phyloP scores from a whole-genome alignment of 1,139 yeast species.

The Citeromyces siamensis region DNA sequence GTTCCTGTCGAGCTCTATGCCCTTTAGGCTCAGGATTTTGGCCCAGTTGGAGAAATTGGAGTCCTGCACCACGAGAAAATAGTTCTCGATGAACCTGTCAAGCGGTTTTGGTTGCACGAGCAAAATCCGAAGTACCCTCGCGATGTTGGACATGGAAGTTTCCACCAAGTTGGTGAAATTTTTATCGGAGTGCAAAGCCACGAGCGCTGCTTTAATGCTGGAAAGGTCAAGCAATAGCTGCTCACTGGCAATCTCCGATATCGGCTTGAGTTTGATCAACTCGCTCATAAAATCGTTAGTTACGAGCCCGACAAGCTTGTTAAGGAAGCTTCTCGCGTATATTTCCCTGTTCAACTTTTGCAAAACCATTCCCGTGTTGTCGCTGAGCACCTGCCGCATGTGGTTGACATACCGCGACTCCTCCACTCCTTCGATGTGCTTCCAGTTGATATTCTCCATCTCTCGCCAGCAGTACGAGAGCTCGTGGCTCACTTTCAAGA shows the following conservation, averaged over 20 bases:
- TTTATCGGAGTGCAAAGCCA: slow-evolving; percentile 30
- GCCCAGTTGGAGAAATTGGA: slow-evolving; percentile 45
- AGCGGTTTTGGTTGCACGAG: slow-evolving; percentile 53
- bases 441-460: slow-evolving; percentile 74
- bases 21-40: slow-evolving; percentile 55
- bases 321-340: slow-evolving; percentile 63
- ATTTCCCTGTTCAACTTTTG: slow-evolving; percentile 58
- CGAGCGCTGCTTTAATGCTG: slow-evolving; percentile 11
- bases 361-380: slow-evolving; percentile 33
- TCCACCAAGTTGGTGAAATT: slow-evolving; percentile 25
- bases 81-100: slow-evolving; percentile 53
- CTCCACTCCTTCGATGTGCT: slow-evolving; percentile 47
- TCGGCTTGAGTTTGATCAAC: slow-evolving; percentile 49
- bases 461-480: slow-evolving; percentile 74
- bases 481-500: slow-evolving; percentile 48
- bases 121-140: slow-evolving; percentile 52
- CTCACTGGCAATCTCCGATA: slow-evolving; percentile 62
- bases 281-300: slow-evolving; percentile 44
- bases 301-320: slow-evolving; percentile 59
- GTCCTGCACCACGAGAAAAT: slow-evolving; percentile 60
- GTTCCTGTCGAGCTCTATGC: slow-evolving; percentile 21
- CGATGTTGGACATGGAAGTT: slow-evolving; percentile 37
- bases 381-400: slow-evolving; percentile 32
- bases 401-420: slow-evolving; percentile 61
- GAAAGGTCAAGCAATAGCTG: slow-evolving; percentile 62